Base-by-base conservation (phyloP, 768 basidiomycete species). In the Polyporus arcularius region DNA sequence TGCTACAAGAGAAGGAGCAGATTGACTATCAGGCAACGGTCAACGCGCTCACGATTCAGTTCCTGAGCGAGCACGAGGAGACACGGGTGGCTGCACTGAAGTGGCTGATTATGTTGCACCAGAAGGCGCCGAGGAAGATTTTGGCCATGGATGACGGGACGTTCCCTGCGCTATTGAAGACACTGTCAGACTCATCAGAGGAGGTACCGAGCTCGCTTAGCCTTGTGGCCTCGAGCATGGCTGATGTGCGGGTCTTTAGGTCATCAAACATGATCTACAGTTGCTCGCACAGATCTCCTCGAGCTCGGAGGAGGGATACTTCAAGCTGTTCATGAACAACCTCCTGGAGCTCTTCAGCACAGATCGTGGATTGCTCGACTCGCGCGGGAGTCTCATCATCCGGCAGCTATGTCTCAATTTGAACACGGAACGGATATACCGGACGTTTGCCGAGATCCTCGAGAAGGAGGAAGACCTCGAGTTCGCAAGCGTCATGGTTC, bases 401-500 rank as follows among this genome's bases (percentile, higher is more conserved):
- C 85, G 97, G 9, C 95, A 98, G 67, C 78, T 99, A 12, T 98
- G 97, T 71, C 74, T 96, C 43, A 94, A 94, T 69, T 82, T 99
- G 60, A 97, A 95, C 72, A 93, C 95, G 0, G 97, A 99, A 73
- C 83, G 89, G 61, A 98, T 99, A 70, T 99, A 97, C 72, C 81
- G 92, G 47, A 93, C 94, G 0, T 94, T 98, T 70, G 96, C 97
- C 0, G 97, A 98, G 77, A 95, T 99, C 39, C 73, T 99, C 66
- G 97, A 98, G 77, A 96, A 95, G 72, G 97, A 99, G 77, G 97
- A 98, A 94, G 97, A 99, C 72, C 83, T 98, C 43, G 97, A 98
- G 72, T 98, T 98, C 73, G 96, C 96, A 2, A 94, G 95, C 67
- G 90, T 92, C 62, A 98, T 99, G 73, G 94, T 99, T 15, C 94